Base-by-base conservation (phyloP, 352 stramenopile species). In the Phytophthora podocarpi region DNA sequence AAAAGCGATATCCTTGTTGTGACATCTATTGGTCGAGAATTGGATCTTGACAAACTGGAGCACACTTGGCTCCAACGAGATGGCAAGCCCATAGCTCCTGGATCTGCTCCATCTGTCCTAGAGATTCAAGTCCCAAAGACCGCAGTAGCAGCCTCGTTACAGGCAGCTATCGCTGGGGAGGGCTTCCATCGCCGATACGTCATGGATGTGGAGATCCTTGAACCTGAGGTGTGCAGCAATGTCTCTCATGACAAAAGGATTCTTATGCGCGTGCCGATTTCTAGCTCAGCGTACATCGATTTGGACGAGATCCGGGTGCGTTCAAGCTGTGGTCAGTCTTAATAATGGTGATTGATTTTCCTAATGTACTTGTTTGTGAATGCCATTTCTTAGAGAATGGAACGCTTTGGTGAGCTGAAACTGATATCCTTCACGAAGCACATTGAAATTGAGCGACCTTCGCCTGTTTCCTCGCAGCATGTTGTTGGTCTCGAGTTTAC, bases 361-460 rank as follows among this genome's bases (percentile, higher is more conserved):
- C 10, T 57, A 50, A 53, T 15, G 16, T 37, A 15, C 10, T 36
- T 56, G 21, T 26, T 11, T 46, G 23, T 51, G 9, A 12, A 40
- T 16, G 13, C 13, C 9, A 27, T 46, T 41, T 36, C 5, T 16
- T 45, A 89, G 79, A 76, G 77, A 59, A 76, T 89, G 59, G 75
- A 87, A 54, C 69, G 79, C 13, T 89, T 87, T 51, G 60, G 67
- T 0, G 59, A 86, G 23, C 24, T 87, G 6, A 64, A 64, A 3
- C 41, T 89, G 21, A 13, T 79, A 40, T 67, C 72, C 12, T 84
- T 81, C 42, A 45, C 66, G 6, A 87, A 87, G 35, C 74, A 89
- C 59, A 87, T 89, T 31, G 79, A 89, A 43, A 89, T 89, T 13
- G 79, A 89, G 36, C 76, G 77, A 5, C 79, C 79, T 12, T 75